Conservation (phyloP, 2,329 filamentous ascomycete genomes). For the Tolypocladium album region DNA sequence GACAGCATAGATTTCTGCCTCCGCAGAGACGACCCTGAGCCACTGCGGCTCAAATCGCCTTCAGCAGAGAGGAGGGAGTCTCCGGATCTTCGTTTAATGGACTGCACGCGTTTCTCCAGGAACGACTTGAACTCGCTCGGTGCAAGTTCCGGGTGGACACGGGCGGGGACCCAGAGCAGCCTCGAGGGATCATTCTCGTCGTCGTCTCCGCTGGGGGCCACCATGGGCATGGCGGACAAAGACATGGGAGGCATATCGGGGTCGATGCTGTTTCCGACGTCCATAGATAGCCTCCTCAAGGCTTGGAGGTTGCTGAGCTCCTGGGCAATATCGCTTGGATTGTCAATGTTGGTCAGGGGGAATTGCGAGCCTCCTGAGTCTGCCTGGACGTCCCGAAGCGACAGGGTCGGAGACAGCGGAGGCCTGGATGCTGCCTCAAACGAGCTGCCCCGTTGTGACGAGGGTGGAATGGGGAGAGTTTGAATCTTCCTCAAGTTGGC, state of each 20-base stretch:
- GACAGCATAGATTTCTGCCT: constrained; percentile 96
- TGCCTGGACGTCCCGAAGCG: constrained; percentile 42
- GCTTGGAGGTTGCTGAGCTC: constrained; percentile 89
- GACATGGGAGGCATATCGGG: constrained; percentile 65
- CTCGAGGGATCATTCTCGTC: constrained; percentile 83
- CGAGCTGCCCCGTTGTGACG: constrained; percentile 29
- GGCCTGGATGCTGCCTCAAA: constrained; percentile 30
- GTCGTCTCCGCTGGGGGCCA: constrained; percentile 60
- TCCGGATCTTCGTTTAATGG: constrained; percentile 74
- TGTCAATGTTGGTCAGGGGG: constrained; percentile 80
- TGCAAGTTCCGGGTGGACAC: constrained; percentile 87
- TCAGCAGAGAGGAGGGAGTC: constrained; percentile 55
- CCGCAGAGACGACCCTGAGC: constrained; percentile 52
- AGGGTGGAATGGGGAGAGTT: constrained; percentile 26
- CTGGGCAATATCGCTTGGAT: constrained; percentile 80
- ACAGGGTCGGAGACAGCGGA: constrained; percentile 40
- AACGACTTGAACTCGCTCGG: constrained; percentile 96
- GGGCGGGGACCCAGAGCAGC: constrained; percentile 90
- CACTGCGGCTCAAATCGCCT: constrained; percentile 36
- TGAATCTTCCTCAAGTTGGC: constrained; percentile 30
- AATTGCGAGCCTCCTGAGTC: constrained; percentile 58
- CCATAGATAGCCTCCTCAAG: constrained; percentile 88
- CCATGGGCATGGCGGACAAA: constrained; percentile 58
- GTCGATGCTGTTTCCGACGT: constrained; percentile 62
- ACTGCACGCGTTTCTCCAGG: constrained; percentile 83